Base-by-base conservation (phyloP, 2,329 filamentous ascomycete genomes). In the Chaetomium sp. region DNA sequence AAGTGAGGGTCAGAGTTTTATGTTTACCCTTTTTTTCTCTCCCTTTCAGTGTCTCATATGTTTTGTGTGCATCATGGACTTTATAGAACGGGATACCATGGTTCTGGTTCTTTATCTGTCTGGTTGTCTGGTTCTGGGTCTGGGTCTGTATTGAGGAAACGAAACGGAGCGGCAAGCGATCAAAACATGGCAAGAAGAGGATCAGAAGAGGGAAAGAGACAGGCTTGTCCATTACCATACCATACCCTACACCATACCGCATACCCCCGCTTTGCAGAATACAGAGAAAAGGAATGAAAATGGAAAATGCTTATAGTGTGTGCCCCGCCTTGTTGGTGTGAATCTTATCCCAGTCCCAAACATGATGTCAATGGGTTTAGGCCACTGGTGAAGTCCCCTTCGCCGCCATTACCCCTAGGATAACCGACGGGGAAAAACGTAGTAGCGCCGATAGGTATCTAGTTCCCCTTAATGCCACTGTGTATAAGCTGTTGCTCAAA, bases 71-170 rank as follows among this genome's bases (percentile, higher is more conserved):
- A 67, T 67, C 50, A 65, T 65, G 60, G 58, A 29, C 51, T 53
- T 68, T 68, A 68, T 68, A 68, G 67, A 61, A 61, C 57, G 64
- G 62, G 63, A 67, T 61, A 64, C 64, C 64, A 65, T 60, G 49
- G 63, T 33, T 50, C 23, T 47, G 54, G 50, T 19, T 53, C 49
- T 58, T 38, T 35, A 47, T 12, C 55, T n/a, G 53, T 57, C 33
- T 51, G 45, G 31, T 31, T 19, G 33, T 29, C 19, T 33, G 54
- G 50, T 10, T 53, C 38, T 45, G 29, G 45, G 3, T 63, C 38
- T 49, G 49, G 31, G 23, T 51, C 27, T 56, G 38, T 53, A 27
- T 25, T 38, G 8, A 45, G 25, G 23, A 47, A 45, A 56, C 10
- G 23, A n/a, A 53, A 51, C 49, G 31, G 58, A 60, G 49, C 49